Base-by-base conservation (phyloP, 495 filamentous ascomycete genomes). In the Penicillium argentinense region DNA sequence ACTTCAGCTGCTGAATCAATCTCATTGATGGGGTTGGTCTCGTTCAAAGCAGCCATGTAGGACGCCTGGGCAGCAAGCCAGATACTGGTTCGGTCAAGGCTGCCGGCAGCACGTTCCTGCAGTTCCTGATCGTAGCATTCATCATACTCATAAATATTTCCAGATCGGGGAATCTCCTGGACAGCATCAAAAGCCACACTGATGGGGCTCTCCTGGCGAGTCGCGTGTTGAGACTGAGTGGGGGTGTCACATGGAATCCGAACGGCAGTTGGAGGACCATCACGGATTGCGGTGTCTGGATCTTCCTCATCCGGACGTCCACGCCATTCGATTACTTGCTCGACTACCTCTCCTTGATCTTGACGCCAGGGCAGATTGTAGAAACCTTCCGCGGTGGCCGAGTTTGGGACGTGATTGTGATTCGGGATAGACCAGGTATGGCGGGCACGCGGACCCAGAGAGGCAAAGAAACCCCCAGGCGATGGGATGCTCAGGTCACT, bases 391-490 rank as follows among this genome's bases (percentile, higher is more conserved):
- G 89, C 89, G 19, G 82, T 88, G 22, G 86, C 87, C 2, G 88
- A 89, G 1, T 88, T 85, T 0, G 86, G 87, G 3, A 77, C 79
- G n/a, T 75, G 68, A 17, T 62, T 67, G 8, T 45, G 55, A 32
- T 53, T 63, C 9, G 77, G 75, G 27, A 73, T 57, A 3, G 74
- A 73, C 91, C 91, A 97, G 4, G 90, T 93, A 57, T 86, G 82
- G 41, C 89, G 78, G 23, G 83, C 81, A 38, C 81, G 77, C 1
- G 80, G 74, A 12, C 79, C 85, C 13, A 97, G 76, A 0, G 87
- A 89, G 14, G 88, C 85, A 63, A 97, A 97, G 74, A 97, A 96
- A 0, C 87, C 88, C 19, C 89, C 87, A 0, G 91, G 91, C 1
- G 91, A 95, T 3, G 91, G 91, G 38, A 97, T 89, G 40, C 89